phyloP scores from a whole-genome alignment of 2,329 filamentous ascomycete species.

The Aspergillus brunneoviolaceus region DNA sequence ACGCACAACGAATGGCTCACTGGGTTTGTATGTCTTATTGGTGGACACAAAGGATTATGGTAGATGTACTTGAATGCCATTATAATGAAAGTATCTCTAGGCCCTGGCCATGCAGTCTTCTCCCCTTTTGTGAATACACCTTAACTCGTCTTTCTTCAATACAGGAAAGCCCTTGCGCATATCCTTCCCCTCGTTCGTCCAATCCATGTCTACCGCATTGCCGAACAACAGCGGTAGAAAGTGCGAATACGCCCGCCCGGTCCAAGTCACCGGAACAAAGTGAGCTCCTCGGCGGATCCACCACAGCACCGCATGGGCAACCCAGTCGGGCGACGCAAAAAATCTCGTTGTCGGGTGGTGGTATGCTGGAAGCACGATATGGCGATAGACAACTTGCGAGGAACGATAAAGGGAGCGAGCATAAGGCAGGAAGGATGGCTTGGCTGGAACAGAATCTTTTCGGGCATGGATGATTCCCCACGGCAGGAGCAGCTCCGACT shows the following conservation, averaged over 20 bases:
- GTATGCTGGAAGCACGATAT: slow-evolving; percentile 17
- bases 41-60: no score
- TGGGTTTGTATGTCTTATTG: no score
- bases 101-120: no score
- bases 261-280: slow-evolving; percentile 21
- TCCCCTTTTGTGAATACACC: no score
- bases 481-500: slow-evolving; percentile 12
- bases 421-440: slow-evolving; percentile 17
- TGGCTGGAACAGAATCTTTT: slow-evolving; percentile 11
- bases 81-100: no score
- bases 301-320: slow-evolving; percentile 15
- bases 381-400: slow-evolving; percentile 16
- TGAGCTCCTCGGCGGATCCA: slow-evolving; percentile 21
- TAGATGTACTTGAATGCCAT: no score
- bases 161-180: no score
- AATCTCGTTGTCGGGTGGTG: slow-evolving; percentile 8
- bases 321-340: slow-evolving; percentile 15
- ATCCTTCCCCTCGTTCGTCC: neutral
- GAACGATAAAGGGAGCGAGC: slow-evolving; percentile 19
- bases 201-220: neutral
- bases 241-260: slow-evolving; percentile 16
- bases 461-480: neutral
- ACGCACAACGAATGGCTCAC: no score
- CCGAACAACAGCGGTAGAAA: slow-evolving; percentile 4
- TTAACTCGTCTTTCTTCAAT: no score